Base-by-base conservation (phyloP, 371 early-diverging fungal genomes). In the Thermomucor indicae-seudaticae region DNA sequence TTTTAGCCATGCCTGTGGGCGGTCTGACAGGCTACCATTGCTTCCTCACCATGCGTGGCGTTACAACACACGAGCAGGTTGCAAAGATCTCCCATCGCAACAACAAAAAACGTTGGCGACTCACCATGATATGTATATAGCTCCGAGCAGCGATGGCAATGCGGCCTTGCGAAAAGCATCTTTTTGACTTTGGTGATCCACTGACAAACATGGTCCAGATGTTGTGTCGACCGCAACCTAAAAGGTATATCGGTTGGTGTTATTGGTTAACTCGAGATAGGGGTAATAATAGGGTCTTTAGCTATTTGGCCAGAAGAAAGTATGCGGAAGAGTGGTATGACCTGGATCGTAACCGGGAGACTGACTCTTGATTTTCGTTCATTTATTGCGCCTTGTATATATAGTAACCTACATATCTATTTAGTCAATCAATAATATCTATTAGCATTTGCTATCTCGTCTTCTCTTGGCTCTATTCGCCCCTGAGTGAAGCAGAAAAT, bases 11-110 rank as follows among this genome's bases (percentile, higher is more conserved):
- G 56, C 77, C 86, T 2, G 79, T 95, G 0, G 76, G 85, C 17
- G 75, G 86, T 1, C 65, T 96, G 47, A 75, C 86, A 3, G 55
- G 65, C 0, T 94, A 90, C 59, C 96, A 95, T 54, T 81, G 80
- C 34, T 83, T 80, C 61, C 62, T 93, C 7, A 72, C 82, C 3
- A 63, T 79, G 16, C 70, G 73, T 28, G 90, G 90, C 49, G 62
- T 91, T 11, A 92, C 92, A 1, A 95, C 95, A 0, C 92, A 93
- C 62, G 95, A 95, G 62, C 85, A 92, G 67, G 80, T 92, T 59
- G 57, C 57, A 16, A 20, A 29, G 37, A 28, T 2, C n/a, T n/a
- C n/a, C n/a, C n/a, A n/a, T n/a, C n/a, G n/a, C n/a, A n/a, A 24
- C 43, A 3, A 17, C 14, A 35, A 19, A 14, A n/a, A 6, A 14